A percentile compares a stretch with the other conserved stretches of the same genome.
phyloP scores from a whole-genome alignment of 768 basidiomycete species.

The Tephrocybe rancida region DNA sequence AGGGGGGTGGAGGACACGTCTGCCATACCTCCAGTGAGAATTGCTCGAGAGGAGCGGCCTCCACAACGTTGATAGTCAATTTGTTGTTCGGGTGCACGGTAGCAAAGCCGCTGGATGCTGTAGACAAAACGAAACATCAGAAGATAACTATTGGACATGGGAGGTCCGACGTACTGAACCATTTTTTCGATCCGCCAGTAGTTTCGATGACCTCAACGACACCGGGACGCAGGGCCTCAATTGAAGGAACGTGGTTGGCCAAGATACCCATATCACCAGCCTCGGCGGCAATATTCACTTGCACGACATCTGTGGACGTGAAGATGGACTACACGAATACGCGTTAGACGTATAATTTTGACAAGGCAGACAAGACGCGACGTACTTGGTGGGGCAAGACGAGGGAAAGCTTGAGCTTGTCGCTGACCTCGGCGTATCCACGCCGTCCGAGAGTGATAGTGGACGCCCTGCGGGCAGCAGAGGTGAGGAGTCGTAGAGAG shows the following conservation, averaged over 20 bases:
- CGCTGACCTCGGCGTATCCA: conserved; percentile 90
- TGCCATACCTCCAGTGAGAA: conserved; percentile 85
- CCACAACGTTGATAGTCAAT: conserved; percentile 95
- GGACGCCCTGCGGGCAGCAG: conserved; percentile 62
- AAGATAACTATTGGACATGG: neutral
- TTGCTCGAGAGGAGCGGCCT: conserved; percentile 89
- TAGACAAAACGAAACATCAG: conserved; percentile 4
- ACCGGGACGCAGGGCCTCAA: conserved; percentile 93
- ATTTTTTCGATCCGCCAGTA: conserved; percentile 81
- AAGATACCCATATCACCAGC: conserved; percentile 99
- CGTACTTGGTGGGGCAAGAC: conserved; percentile 93
- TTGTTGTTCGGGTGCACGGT: conserved; percentile 98
- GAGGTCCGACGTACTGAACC: conserved; percentile 76
- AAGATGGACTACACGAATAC: conserved; percentile 72
- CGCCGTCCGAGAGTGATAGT: conserved; percentile 60
- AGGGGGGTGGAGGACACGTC: neutral
- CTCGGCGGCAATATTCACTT: conserved; percentile 93
- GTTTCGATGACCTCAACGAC: conserved; percentile 93
- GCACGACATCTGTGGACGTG: conserved; percentile 88
- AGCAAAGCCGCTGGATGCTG: conserved; percentile 96
- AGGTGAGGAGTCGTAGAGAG: conserved; percentile 70
- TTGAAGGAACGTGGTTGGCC: conserved; percentile 97
- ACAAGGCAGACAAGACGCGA: neutral
- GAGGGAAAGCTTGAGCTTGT: conserved; percentile 91
- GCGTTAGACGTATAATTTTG: neutral